Evolutionary conservation across 176 grass and related monocot species (phyloP), one percentile per base, ranked within the genome.

Genomic region (Cocos nucifera): DNA sequence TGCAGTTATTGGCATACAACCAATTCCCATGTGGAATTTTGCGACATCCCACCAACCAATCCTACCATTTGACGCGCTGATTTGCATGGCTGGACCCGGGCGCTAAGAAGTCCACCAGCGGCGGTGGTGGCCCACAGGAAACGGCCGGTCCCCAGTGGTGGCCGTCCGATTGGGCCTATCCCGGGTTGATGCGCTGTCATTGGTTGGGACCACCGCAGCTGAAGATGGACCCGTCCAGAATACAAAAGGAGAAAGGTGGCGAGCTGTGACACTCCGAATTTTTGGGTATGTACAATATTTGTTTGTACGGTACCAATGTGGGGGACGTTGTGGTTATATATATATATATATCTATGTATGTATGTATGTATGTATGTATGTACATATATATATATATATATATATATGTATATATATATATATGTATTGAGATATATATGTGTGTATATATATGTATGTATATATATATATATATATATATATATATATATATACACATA

Each of bases 261-360:
- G 65, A 69, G 7, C 60, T 44, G 66, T 51, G 74, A 69, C 74
- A 69, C 32, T 55, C 48, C 64, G 18, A 77, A 55, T 18, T 77
- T 62, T 69, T 44, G 35, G 35, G 14, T 44, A 44, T 44, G 10
- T 44, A 44, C 35, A 44, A 12, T 12, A 12, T 12, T 44, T 44
- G 32, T 35, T 35, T 35, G 32, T 35, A 35, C 32, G 6, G 32
- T 35, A 9, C 6, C 1, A 35, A 35, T 1, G 32, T 35, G 32
- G 32, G 32, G 32, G 7, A 35, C 10, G 35, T 1, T 2, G 35
- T 12, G 35, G 35, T 44, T 44, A 44, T n/a, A n/a, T n/a, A n/a
- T n/a, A n/a, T n/a, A n/a, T n/a, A n/a, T n/a, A n/a, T n/a, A n/a
- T n/a, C n/a, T n/a, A n/a, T n/a, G n/a, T n/a, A n/a, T n/a, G n/a